phyloP scores from a whole-genome alignment of 2,329 filamentous ascomycete genomes.

The Ophiocordyceps camponoti-rufipedis region DNA sequence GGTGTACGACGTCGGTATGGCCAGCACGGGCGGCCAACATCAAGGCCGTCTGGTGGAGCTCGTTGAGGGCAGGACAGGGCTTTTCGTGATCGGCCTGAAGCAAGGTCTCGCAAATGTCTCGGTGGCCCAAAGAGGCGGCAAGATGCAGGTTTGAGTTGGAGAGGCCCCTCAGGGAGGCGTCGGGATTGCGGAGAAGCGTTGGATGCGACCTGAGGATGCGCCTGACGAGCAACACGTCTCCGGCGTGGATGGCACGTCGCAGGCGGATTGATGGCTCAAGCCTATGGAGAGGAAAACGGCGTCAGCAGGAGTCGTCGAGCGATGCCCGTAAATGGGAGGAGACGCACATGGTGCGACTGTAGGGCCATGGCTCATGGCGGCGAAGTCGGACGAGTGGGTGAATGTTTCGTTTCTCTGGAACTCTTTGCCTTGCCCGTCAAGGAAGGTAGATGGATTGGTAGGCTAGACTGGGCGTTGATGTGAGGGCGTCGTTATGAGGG shows the following conservation, averaged over 20 bases:
- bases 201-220: conserved; percentile 64
- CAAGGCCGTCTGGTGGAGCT: conserved; percentile 61
- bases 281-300: conserved; percentile 22
- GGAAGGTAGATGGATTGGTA: no score
- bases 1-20: conserved; percentile 55
- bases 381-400: not conserved
- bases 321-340: not conserved
- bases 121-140: conserved; percentile 54
- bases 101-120: conserved; percentile 50
- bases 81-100: conserved; percentile 58
- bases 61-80: conserved; percentile 58
- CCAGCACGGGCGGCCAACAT: conserved; percentile 57
- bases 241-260: conserved; percentile 62
- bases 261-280: conserved; percentile 63
- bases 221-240: conserved; percentile 52
- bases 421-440: not conserved
- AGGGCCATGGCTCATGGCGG: not conserved
- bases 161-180: conserved; percentile 45
- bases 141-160: conserved; percentile 76
- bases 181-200: conserved; percentile 57
- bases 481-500: not conserved
- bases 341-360: not conserved
- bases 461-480: no score
- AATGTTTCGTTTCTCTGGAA: no score
- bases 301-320: not conserved